A percentile compares a stretch with the other conserved stretches of the same genome.
phyloP scores from a whole-genome alignment of 306 rosid genomes.

The Cucumis cinereus region DNA sequence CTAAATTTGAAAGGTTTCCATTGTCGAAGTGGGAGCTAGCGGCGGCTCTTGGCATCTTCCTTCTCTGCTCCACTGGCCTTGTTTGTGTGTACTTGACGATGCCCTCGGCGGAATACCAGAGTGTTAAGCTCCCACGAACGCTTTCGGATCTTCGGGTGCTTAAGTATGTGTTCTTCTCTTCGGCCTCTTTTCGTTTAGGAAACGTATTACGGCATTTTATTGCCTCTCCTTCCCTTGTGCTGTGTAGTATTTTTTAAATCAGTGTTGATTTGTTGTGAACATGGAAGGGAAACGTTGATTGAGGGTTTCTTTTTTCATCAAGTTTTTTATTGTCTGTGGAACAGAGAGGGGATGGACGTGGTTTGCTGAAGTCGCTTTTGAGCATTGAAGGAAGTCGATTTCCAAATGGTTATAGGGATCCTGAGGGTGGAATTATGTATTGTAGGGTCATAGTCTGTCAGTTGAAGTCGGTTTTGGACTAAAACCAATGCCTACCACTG shows the following conservation, averaged over 20 bases:
- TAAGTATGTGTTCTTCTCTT: constrained; percentile 32
- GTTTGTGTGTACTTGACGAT: constrained; percentile 72
- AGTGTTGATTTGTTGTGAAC: not conserved
- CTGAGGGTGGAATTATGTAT: not conserved
- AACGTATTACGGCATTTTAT: not conserved
- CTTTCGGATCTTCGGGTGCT: constrained; percentile 82
- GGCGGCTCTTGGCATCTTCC: constrained; percentile 43
- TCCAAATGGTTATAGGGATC: not conserved
- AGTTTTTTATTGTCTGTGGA: not conserved
- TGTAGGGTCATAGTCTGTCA: too few relatives aligned
- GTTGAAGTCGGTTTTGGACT: too few relatives aligned
- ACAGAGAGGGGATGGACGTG: not conserved
- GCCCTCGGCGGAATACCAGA: constrained; percentile 58
- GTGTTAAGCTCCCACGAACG: constrained; percentile 69
- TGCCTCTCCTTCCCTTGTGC: not conserved
- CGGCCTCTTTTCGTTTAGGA: not conserved
- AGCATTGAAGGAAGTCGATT: not conserved
- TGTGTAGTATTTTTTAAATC: not conserved
- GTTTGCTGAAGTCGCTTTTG: not conserved
- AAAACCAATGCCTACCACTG: too few relatives aligned
- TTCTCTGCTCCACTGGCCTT: constrained; percentile 55
- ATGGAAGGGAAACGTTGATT: not conserved
- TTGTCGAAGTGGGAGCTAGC: constrained; percentile 59
- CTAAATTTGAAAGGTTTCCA: constrained; percentile 55
- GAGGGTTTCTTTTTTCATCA: not conserved